Evolutionary conservation across 2,329 filamentous ascomycete species (phyloP).

Genomic region (Trichoderma afroharzianum): DNA sequence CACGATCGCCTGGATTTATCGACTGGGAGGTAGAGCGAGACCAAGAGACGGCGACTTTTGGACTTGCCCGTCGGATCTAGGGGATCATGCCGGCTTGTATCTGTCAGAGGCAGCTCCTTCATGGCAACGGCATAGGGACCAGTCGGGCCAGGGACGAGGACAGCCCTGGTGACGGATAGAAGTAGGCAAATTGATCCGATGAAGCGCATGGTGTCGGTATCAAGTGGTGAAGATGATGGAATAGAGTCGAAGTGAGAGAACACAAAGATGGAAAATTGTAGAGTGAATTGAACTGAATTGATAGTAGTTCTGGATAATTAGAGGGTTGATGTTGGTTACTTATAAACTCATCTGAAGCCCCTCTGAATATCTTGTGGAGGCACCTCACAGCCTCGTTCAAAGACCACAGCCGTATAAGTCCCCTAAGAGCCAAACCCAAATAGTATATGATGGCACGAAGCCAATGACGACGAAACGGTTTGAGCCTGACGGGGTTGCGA

Average conservation of each 20-base stretch:
- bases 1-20: conserved; percentile 24
- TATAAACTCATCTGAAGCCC: neutral
- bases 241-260: neutral
- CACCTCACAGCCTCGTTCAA: conserved; percentile 21
- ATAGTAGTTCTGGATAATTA: neutral
- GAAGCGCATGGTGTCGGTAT: conserved; percentile 10
- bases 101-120: conserved; percentile 27
- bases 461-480: neutral
- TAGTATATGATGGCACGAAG: conserved; percentile 6
- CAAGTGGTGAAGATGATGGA: neutral
- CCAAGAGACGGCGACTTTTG: conserved; percentile 24
- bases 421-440: conserved; percentile 2
- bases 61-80: conserved; percentile 30
- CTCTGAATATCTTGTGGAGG: neutral
- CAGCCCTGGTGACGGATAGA: conserved; percentile 21
- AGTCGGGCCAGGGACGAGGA: conserved; percentile 28
- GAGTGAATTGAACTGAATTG: neutral
- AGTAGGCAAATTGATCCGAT: conserved; percentile 19
- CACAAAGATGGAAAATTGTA: neutral
- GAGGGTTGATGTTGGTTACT: neutral
- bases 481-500: neutral
- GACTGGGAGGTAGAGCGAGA: conserved; percentile 33
- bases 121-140: conserved; percentile 31
- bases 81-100: conserved; percentile 30
- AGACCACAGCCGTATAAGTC: neutral